phyloP scores from a whole-genome alignment of 2,329 filamentous ascomycete species.

The Xylariaceae sp. region DNA sequence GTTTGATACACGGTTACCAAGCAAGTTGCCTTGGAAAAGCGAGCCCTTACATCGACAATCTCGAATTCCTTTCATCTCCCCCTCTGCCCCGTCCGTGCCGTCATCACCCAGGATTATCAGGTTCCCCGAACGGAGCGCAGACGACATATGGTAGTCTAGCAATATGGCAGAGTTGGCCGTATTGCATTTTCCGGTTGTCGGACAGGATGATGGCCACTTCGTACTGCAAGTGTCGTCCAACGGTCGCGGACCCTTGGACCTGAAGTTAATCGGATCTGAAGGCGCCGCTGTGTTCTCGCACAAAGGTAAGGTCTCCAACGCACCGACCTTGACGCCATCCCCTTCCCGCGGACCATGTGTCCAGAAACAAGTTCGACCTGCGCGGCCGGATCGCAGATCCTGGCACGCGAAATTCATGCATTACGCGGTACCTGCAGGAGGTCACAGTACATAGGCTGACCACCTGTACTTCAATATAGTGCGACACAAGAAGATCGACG shows the following conservation, averaged over 20 bases:
- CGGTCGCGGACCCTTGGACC: conserved; percentile 53
- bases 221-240: conserved; percentile 56
- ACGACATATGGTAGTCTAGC: neutral
- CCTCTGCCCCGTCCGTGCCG: neutral
- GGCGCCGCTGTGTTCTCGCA: conserved; percentile 56
- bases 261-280: conserved; percentile 67
- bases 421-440: conserved; percentile 17
- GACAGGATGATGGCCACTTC: conserved; percentile 50
- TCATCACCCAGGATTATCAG: neutral
- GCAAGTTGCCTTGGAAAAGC: neutral
- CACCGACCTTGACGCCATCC: neutral
- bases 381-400: conserved; percentile 10
- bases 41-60: neutral
- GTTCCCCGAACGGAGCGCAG: neutral
- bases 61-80: neutral
- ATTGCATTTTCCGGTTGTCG: conserved; percentile 56
- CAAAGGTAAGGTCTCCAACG: conserved; percentile 38
- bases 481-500: conserved; percentile 51
- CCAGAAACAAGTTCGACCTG: conserved; percentile 8
- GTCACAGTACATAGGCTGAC: conserved; percentile 16
- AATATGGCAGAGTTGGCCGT: conserved; percentile 35
- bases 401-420: conserved; percentile 23
- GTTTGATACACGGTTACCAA: neutral
- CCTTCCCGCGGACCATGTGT: conserved; percentile 1
- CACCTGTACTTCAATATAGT: conserved; percentile 38